Percentiles rank a stretch among this genome's conserved stretches.
phyloP scores from a whole-genome alignment of 179 eudicot genomes.

The Patellifolia procumbens region DNA sequence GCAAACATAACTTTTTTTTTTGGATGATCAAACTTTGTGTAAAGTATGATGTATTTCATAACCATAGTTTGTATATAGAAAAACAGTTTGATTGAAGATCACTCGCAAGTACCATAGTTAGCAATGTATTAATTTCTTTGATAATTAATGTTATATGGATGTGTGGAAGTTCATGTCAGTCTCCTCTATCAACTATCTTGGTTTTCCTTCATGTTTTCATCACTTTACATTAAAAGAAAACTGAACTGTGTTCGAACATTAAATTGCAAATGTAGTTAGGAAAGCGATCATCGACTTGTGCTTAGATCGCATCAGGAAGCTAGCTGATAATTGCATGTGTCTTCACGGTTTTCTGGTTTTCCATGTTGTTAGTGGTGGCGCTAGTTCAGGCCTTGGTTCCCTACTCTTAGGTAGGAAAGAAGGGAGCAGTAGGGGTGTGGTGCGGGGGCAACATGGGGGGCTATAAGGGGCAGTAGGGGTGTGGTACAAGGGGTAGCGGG shows the following conservation, averaged over 20 bases:
- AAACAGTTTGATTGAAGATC: background rate
- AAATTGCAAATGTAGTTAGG: conserved; percentile 24
- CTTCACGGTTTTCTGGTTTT: conserved; percentile 38
- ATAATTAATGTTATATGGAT: background rate
- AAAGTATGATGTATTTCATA: background rate
- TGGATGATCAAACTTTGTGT: too few species aligned
- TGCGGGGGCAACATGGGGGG: too few species aligned
- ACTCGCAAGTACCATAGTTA: too few species aligned
- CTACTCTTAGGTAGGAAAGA: too few species aligned
- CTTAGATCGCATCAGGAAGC: conserved; percentile 35
- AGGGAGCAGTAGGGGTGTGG: too few species aligned
- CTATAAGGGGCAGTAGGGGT: too few species aligned
- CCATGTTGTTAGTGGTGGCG: conserved; percentile 38
- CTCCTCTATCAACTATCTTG: too few species aligned
- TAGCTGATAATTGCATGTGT: conserved; percentile 34
- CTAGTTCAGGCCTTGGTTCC: conserved; percentile 40
- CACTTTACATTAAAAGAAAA: background rate
- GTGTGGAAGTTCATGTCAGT: background rate
- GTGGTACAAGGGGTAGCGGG: too few species aligned
- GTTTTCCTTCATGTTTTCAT: too few species aligned
- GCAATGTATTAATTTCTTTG: too few species aligned
- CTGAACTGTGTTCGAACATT: background rate
- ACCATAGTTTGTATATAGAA: background rate
- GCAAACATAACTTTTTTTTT: too few species aligned
- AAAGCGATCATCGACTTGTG: conserved; percentile 35